phyloP scores from a whole-genome alignment of 2,329 filamentous ascomycete species.

The Davidsoniella virescens region DNA sequence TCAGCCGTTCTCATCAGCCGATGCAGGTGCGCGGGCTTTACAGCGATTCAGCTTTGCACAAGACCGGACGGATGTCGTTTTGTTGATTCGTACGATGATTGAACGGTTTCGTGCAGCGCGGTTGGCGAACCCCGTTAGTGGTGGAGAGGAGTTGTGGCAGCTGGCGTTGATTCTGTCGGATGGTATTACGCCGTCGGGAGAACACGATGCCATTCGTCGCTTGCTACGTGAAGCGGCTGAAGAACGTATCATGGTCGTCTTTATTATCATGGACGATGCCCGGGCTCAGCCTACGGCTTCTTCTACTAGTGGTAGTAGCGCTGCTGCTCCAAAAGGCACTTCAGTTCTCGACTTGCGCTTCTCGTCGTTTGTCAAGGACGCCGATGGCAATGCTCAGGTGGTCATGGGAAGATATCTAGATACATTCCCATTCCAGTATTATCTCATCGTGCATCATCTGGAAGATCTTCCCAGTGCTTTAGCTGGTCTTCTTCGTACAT shows the following conservation, averaged over 20 bases:
- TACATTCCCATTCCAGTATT: constrained; percentile 92
- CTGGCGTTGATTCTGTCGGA: constrained; percentile 86
- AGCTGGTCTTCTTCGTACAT: constrained; percentile 77
- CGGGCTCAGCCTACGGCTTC: background rate
- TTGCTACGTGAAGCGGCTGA: constrained; percentile 78
- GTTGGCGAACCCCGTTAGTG: constrained; percentile 28
- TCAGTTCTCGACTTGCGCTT: constrained; percentile 80
- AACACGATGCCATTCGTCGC: constrained; percentile 67
- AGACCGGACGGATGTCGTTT: constrained; percentile 68
- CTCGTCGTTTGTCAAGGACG: constrained; percentile 62
- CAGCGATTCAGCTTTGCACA: constrained; percentile 70
- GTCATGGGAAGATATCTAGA: constrained; percentile 86
- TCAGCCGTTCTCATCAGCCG: constrained; percentile 57
- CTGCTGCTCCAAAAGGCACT: constrained; percentile 29
- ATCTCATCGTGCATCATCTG: constrained; percentile 83
- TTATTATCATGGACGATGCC: constrained; percentile 76
- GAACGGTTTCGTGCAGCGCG: constrained; percentile 67
- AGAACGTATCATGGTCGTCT: constrained; percentile 94
- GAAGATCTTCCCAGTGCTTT: constrained; percentile 79
- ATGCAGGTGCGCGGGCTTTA: constrained; percentile 13
- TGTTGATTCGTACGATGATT: constrained; percentile 61
- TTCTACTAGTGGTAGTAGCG: background rate
- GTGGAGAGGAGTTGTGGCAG: constrained; percentile 72
- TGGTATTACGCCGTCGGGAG: constrained; percentile 66
- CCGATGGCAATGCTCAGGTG: constrained; percentile 44